Base-by-base conservation (phyloP, 371 early-diverging fungal species). In the Basidiobolus meristosporus region DNA sequence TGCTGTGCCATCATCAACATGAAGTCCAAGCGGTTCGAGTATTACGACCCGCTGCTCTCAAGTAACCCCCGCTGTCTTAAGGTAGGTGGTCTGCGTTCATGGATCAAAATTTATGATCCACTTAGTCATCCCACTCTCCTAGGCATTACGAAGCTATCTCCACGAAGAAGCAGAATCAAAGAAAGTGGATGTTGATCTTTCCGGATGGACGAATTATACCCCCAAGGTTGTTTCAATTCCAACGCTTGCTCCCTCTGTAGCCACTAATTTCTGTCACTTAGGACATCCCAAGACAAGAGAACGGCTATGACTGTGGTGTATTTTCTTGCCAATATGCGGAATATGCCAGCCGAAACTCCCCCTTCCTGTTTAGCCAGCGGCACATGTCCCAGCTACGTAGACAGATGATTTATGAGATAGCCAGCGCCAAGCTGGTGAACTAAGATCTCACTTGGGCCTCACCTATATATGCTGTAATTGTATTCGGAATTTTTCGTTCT, bases 291-390 rank as follows among this genome's bases (percentile, higher is more conserved):
- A 51, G 52, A 5, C 98, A 98, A 55, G 43, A 53, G 23, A 98
- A 97, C 51, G 82, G 87, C 31, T 83, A 70, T 36, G 98, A 98
- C 56, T 98, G 98, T 56, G 98, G 98, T n/a, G 93, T 97, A 2
- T 98, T 97, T 56, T 74, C 89, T 0, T 81, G 81, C 45, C 77
- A 77, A 22, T 92, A 86, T 64, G 86, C 89, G 4, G 90, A 92
- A 47, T 66, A 69, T 47, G 39, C 60, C 14, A 52, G 77, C 6
- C 59, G 82, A 12, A 58, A 63, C 1, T 50, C 52, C 1, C 43
- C 51, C 3, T 76, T 90, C 45, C 65, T 65, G 15, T 92, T 91
- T 52, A 52, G 65, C 0, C 90, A 90, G 44, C 47, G 52, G 11
- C 58, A 82, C 34, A 88, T 88, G 82, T 43, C 50, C 1, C 51